Evolutionary conservation across 2,329 filamentous ascomycete species (phyloP).

Genomic region (Colletotrichum ledebouriae): DNA sequence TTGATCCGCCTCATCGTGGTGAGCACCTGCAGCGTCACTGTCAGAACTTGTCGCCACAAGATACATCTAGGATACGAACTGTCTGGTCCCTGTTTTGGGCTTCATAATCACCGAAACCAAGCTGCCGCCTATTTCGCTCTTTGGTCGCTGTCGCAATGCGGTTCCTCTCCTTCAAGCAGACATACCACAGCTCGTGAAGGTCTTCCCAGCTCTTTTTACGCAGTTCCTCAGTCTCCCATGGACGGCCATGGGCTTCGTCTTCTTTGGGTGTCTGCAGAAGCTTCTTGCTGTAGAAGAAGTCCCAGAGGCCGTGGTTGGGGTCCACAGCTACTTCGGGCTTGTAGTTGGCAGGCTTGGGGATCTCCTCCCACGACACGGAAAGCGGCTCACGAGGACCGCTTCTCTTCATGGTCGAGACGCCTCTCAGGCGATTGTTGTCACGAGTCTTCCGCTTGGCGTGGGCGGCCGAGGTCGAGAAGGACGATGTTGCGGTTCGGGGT

Average conservation of each 20-base stretch:
- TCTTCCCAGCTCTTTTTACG: constrained; percentile 94
- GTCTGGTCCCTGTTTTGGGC: constrained; percentile 71
- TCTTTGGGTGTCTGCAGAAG: constrained; percentile 80
- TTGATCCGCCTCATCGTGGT: constrained; percentile 86
- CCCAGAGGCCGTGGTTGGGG: constrained; percentile 88
- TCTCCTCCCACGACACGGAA: constrained; percentile 77
- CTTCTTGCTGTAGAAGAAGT: constrained; percentile 84
- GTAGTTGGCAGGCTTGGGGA: constrained; percentile 80
- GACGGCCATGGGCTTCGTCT: constrained; percentile 79
- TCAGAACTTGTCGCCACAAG: constrained; percentile 14
- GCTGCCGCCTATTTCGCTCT: constrained; percentile 76
- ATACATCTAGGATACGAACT: constrained; percentile 65
- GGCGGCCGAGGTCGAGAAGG: constrained; percentile 69
- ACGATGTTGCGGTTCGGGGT: constrained; percentile 42
- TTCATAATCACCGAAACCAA: constrained; percentile 82
- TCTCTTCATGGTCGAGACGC: constrained; percentile 83
- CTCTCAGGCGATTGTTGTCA: constrained; percentile 85
- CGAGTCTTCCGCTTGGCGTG: constrained; percentile 66
- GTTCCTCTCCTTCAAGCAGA: constrained; percentile 92
- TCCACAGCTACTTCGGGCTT: constrained; percentile 72
- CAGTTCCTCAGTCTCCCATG: constrained; percentile 89
- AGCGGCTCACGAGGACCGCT: constrained; percentile 82
- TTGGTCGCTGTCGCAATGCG: constrained; percentile 81
- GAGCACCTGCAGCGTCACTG: constrained; percentile 69
- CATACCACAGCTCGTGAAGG: constrained; percentile 93